phyloP scores from a whole-genome alignment of 169 alveolate genomes.

The Eimeria necatrix region DNA sequence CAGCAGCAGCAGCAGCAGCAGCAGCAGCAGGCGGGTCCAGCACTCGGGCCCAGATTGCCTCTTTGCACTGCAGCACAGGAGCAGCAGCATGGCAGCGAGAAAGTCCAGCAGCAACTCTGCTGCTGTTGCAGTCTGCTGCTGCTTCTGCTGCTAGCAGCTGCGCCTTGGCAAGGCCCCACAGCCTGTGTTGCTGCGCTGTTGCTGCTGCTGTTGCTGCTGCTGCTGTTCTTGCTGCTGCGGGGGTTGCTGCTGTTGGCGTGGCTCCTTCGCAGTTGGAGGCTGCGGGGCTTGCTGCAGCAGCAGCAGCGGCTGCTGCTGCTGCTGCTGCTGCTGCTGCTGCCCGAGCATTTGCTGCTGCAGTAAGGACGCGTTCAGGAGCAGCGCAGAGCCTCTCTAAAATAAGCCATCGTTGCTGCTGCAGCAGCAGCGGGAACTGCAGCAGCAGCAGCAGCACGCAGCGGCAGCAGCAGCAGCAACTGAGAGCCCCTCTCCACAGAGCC shows the following conservation, averaged over 20 bases:
- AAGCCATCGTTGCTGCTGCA: constrained; percentile 65
- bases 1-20: constrained; percentile 66
- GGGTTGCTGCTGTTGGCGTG: neutral
- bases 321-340: constrained; percentile 26
- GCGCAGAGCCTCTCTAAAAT: constrained; percentile 67
- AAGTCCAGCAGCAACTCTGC: neutral
- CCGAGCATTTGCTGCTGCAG: constrained; percentile 26
- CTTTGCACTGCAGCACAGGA: constrained; percentile 50
- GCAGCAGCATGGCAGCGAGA: constrained; percentile 74
- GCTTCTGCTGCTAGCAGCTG: constrained; percentile 39
- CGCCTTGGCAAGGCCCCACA: constrained; percentile 44
- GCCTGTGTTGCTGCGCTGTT: constrained; percentile 5
- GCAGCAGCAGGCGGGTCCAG: constrained; percentile 46
- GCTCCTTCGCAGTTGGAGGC: neutral
- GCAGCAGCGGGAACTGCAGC: constrained; percentile 37
- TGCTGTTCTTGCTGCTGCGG: constrained; percentile 18
- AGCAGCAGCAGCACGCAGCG: constrained; percentile 13
- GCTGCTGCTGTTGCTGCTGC: constrained; percentile 30
- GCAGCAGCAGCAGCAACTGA: constrained; percentile 53
- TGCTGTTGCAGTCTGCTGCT: neutral
- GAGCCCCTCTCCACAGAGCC: neutral
- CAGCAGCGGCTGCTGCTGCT: neutral
- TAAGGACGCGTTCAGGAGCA: constrained; percentile 7
- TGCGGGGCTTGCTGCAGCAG: neutral
- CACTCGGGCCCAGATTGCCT: constrained; percentile 10